A percentile compares a stretch with the other conserved stretches of the same genome.
Conservation (phyloP, 176 grass and related monocot genomes). For the Microstegium vimineum region DNA sequence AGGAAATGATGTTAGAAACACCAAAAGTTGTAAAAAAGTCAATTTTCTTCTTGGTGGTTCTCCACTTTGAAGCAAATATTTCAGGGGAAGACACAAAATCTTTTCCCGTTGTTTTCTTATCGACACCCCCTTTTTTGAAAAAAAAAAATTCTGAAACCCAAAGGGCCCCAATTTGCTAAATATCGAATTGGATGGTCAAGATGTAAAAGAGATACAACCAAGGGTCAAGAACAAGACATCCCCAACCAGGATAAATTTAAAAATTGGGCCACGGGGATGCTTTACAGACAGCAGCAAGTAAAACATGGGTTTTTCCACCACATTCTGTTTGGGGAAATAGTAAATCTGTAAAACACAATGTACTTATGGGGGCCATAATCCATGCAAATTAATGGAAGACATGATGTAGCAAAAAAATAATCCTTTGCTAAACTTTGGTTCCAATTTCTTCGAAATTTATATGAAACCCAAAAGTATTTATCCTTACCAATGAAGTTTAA, state of each 20-base stretch:
- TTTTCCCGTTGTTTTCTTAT: slow-evolving; percentile 48
- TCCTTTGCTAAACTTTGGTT: background rate
- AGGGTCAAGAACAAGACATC: background rate
- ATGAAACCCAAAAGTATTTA: slow-evolving; percentile 8
- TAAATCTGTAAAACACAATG: background rate
- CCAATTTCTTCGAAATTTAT: slow-evolving; percentile 3
- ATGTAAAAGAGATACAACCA: background rate
- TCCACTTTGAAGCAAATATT: slow-evolving; percentile 74
- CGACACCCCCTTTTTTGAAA: slow-evolving; percentile 63
- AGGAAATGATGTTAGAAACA: slow-evolving; percentile 57
- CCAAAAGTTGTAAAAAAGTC: slow-evolving; percentile 70
- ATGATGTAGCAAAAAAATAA: background rate
- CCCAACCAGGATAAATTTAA: background rate
- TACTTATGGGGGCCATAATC: background rate
- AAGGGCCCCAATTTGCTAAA: background rate
- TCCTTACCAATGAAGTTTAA: background rate
- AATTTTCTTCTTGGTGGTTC: slow-evolving; percentile 78
- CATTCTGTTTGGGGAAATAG: background rate
- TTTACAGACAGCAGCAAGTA: background rate
- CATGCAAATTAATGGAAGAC: background rate
- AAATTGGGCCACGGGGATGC: background rate
- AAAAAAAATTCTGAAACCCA: slow-evolving; percentile 43
- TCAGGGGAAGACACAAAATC: slow-evolving; percentile 62
- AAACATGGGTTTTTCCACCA: background rate
- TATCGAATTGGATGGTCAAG: background rate